Evolutionary conservation across 2,329 filamentous ascomycete genomes (phyloP), one percentile per base, ranked within the genome.

Genomic region (Bisporella sp.): DNA sequence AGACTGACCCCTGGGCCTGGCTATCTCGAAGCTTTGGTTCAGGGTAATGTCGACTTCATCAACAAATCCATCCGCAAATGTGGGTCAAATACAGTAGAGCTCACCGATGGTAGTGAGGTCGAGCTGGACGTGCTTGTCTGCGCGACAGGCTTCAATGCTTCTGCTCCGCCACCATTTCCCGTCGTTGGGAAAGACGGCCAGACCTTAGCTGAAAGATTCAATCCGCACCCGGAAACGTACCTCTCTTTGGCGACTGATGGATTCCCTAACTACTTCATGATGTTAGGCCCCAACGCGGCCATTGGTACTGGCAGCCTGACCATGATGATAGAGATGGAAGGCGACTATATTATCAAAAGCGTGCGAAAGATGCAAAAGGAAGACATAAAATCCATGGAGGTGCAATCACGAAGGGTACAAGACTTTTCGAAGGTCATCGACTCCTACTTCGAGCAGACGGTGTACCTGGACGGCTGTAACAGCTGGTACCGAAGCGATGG

Each of bases 391-490:
- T 62, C 68, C 30, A 69, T 79, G 56, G 67, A 66, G 30, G 69
- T 75, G 1, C 73, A 72, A 33, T 62, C 71, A 12, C 70, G 77
- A 31, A 62, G 68, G 32, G 68, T 76, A 4, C 69, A 70, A 28
- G 75, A 79, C 59, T 81, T 73, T 67, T 71, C 69, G 53, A 73
- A 68, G 60, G 76, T 74, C 63, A 69, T 72, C 40, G 62, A 66
- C 2, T 60, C 67, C 2, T 78, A 78, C 56, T 78, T 81, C 72
- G 75, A 75, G 43, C 72, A 73, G 28, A 78, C 74, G 1, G 70
- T 73, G 2, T 80, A 77, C 72, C 66, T 70, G 9, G 66, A 70
- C 8, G 62, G 64, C 9, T 75, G 61, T 35, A 55, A 56, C 7
- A 56, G 52, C 13, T 64, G 61, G 61, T 62, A 63, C 37, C n/a